Evolutionary conservation across 768 basidiomycete species (phyloP).

Genomic region (Termitomyces sp.): DNA sequence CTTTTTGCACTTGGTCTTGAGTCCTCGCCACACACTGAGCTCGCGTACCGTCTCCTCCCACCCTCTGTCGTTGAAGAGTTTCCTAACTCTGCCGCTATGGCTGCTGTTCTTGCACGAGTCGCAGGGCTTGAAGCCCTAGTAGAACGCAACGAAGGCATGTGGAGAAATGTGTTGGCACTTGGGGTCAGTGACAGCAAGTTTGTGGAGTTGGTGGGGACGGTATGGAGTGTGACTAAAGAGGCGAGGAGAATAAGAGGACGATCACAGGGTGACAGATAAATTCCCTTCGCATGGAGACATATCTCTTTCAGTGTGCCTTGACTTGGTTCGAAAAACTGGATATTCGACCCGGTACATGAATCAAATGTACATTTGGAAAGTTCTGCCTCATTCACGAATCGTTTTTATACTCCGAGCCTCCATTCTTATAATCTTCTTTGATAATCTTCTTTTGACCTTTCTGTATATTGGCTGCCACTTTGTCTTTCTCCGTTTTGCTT

Average conservation of each 20-base stretch:
- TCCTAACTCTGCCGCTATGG: constrained; percentile 55
- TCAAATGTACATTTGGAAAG: neutral
- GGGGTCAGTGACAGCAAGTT: constrained; percentile 40
- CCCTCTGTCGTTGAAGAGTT: constrained; percentile 50
- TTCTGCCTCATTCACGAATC: neutral
- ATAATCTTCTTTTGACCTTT: neutral
- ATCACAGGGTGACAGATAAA: neutral
- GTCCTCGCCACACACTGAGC: constrained; percentile 31
- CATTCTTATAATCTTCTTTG: neutral
- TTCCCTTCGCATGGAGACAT: neutral
- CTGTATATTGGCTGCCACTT: neutral
- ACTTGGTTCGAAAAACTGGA: neutral
- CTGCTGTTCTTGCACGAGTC: constrained; percentile 36
- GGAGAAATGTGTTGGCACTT: constrained; percentile 57
- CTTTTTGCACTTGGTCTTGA: constrained; percentile 55
- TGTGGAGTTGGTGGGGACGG: constrained; percentile 44
- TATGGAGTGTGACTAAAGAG: constrained; percentile 75
- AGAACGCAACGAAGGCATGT: constrained; percentile 51
- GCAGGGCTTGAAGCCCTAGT: constrained; percentile 32
- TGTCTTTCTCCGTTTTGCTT: neutral
- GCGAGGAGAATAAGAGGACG: constrained; percentile 28
- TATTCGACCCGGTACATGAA: neutral
- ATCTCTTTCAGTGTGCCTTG: neutral
- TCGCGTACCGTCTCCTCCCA: constrained; percentile 52
- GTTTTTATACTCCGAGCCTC: neutral